A percentile compares a stretch with the other conserved stretches of the same genome.
Conservation (phyloP, 2,329 filamentous ascomycete species). For the Podosphaera xanthii region DNA sequence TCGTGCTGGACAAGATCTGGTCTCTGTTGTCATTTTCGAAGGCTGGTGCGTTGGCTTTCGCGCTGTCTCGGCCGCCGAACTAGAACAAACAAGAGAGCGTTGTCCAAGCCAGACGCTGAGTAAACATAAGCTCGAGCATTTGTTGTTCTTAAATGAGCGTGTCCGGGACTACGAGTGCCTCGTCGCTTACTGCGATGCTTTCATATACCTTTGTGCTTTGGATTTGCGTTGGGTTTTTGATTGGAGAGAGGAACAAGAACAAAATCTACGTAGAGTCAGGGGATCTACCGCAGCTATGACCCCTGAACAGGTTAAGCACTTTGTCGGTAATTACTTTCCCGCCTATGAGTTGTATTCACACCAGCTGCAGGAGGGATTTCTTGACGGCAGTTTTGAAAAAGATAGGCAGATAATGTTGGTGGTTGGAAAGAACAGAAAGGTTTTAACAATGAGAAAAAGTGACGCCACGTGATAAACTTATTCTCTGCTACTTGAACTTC, state of each 20-base stretch:
- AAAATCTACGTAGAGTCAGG: slow-evolving; percentile 23
- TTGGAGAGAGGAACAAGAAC: slow-evolving; percentile 45
- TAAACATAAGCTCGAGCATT: slow-evolving; percentile 28
- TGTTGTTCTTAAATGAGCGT: slow-evolving; percentile 34
- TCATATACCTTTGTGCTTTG: slow-evolving; percentile 42
- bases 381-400: slow-evolving; percentile 13
- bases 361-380: slow-evolving; percentile 24
- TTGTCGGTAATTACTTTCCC: slow-evolving; percentile 36
- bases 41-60: slow-evolving; percentile 53
- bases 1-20: slow-evolving; percentile 8
- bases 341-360: slow-evolving; percentile 33
- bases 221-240: slow-evolving; percentile 39
- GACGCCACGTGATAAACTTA: no score
- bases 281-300: slow-evolving; percentile 39
- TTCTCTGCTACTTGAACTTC: no score
- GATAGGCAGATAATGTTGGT: slow-evolving; percentile 26
- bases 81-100: slow-evolving; percentile 23
- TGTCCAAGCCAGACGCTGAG: slow-evolving; percentile 20
- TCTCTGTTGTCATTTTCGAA: slow-evolving; percentile 40
- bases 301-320: slow-evolving; percentile 37
- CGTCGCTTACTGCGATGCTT: slow-evolving; percentile 34
- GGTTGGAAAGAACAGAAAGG: slow-evolving; percentile 23
- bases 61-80: slow-evolving; percentile 22
- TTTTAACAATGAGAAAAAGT: slow-evolving; percentile 17
- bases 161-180: slow-evolving; percentile 34